phyloP scores from a whole-genome alignment of 2,329 filamentous ascomycete genomes.

The Penicillium sp. region DNA sequence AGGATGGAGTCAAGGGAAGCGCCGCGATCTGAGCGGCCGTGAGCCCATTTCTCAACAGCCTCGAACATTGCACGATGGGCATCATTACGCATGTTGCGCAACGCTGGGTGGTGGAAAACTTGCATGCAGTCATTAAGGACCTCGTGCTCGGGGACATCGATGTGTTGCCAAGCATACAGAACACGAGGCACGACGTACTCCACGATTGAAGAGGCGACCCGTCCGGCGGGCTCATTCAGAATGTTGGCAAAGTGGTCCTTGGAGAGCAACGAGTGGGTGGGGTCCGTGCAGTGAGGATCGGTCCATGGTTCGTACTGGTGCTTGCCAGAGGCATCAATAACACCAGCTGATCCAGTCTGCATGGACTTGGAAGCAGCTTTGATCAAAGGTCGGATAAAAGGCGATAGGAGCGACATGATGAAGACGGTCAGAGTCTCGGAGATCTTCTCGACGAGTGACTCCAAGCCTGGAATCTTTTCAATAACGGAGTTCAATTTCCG shows the following conservation, averaged over 20 bases:
- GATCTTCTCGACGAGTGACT: constrained; percentile 83
- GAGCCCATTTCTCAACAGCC: constrained; percentile 72
- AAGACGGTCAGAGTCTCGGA: constrained; percentile 88
- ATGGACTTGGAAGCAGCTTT: constrained; percentile 72
- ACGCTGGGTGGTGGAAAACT: constrained; percentile 82
- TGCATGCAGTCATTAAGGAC: constrained; percentile 71
- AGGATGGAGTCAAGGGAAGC: constrained; percentile 65
- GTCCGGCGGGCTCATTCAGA: constrained; percentile 66
- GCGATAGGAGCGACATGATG: constrained; percentile 78
- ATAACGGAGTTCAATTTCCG: constrained; percentile 73
- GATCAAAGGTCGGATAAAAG: constrained; percentile 87
- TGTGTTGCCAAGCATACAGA: constrained; percentile 87
- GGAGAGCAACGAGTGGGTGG: constrained; percentile 72
- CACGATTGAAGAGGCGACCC: constrained; percentile 64
- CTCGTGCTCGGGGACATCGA: constrained; percentile 70
- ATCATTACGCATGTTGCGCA: constrained; percentile 65
- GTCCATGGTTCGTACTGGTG: constrained; percentile 74
- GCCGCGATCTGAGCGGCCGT: constrained; percentile 57
- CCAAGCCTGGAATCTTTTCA: constrained; percentile 82
- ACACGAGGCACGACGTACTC: constrained; percentile 81
- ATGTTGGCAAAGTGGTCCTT: constrained; percentile 79
- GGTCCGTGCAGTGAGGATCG: constrained; percentile 64
- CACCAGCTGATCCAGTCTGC: constrained; percentile 72
- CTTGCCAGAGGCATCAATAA: constrained; percentile 59
- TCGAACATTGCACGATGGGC: constrained; percentile 83